Evolutionary conservation across 768 basidiomycete species (phyloP), one percentile per base, ranked within the genome.

Genomic region (Guyanaporus albipodus): DNA sequence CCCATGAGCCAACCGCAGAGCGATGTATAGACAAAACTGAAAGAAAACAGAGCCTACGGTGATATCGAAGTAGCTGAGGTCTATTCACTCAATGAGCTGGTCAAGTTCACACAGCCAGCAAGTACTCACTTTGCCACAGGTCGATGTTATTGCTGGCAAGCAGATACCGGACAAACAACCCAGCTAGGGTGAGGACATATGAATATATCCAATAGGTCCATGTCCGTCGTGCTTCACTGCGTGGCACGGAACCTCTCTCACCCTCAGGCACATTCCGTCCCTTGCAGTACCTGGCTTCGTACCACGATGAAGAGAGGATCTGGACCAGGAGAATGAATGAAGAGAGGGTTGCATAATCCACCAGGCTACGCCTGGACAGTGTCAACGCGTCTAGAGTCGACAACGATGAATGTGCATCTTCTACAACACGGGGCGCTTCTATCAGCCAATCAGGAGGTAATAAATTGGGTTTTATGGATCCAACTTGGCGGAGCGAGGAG

Each of bases 21-120:
- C 87, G 38, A 87, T 74, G 65, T 98, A 99, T 37, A 98, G 72
- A 41, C 91, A 82, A 60, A 93, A 86, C 63, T 97, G 96, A 64
- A 87, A 96, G 69, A 94, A 91, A 34, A 87, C 60, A 2, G 91
- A 82, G 28, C 79, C 77, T 19, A 86, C 70, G 12, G 78, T 67
- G 45, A 89, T 74, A 57, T 97, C 94, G 46, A 88, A 80, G 51
- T 78, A 74, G 50, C 77, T 85, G 60, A 94, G 71, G 66, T 91
- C 93, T 95, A 58, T 42, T 28, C 49, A 48, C 33, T 38, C 28
- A 19, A 33, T 52, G 31, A 51, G 44, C 33, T 15, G 3, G 36
- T 32, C 38, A 12, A n/a, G 38, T 37, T 19, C 8, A 8, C 15
- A 38, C 32, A 26, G 39, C 17, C 15, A 46, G 23, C 54, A 38